Base-by-base conservation (phyloP, 192 early-diverging fungal species). In the Coemansia sp. region DNA sequence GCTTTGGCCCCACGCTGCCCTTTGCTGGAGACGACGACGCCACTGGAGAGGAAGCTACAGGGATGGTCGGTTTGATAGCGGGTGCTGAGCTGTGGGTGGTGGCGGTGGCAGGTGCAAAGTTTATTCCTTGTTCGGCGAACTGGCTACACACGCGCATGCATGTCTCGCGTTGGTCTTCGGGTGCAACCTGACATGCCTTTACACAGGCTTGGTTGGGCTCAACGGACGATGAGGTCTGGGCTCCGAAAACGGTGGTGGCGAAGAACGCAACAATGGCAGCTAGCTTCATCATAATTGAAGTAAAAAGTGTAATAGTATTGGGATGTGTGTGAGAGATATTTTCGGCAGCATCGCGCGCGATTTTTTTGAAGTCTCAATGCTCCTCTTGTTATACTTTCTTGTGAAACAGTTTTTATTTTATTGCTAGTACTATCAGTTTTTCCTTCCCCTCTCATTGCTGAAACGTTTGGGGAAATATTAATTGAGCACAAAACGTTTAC, bases 61-160 rank as follows among this genome's bases (percentile, higher is more conserved):
- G 10, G 49, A 52, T 44, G 39, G 37, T 63, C 28, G 10, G 52
- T 26, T 53, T 53, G 11, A 10, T 5, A 19, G 19, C 37, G 8
- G 17, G 67, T 0, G 10, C 52, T 4, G 52, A 53, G 52, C 52
- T 53, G 52, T 30, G 26, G 16, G 43, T 28, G 32, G 73, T 35
- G 33, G 68, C 44, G 4, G 61, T 50, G 60, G 67, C 62, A 3
- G 69, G 62, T 4, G 47, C 21, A 43, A 72, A 62, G 14, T 40
- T 62, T 6, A 74, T 64, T 16, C 68, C 69, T 28, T 80, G 68
- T 23, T 74, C 77, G 35, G 72, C 64, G 33, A 74, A 80, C 58
- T 74, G 72, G 16, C 21, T 46, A 49, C 77, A 80, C 21, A 80
- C 63, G 11, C 66, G 64, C 64, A 70, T 58, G 62, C 77, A 80